Percentiles rank a stretch among this genome's conserved stretches.
phyloP scores from a whole-genome alignment of 192 early-diverging fungal species.

The Geosiphon pyriformis region DNA sequence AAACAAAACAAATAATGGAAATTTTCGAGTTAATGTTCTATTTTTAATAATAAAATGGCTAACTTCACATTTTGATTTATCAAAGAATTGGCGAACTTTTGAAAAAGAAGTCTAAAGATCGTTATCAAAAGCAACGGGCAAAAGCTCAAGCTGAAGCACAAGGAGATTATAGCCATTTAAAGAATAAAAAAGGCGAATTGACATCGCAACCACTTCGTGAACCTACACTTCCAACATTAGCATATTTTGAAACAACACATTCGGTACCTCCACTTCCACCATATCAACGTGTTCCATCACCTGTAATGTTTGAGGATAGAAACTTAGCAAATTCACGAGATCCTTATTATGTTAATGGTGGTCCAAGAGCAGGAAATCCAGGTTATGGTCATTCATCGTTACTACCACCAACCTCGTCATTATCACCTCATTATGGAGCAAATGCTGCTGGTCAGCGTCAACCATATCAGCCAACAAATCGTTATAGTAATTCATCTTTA shows the following conservation, averaged over 20 bases:
- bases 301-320: not conserved
- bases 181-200: not conserved
- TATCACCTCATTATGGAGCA: no score
- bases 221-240: conserved; percentile 1
- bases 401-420: not conserved
- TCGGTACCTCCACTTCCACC: not conserved
- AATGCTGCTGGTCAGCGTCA: conserved; percentile 4
- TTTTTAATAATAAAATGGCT: not conserved
- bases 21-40: not conserved
- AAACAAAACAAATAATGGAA: conserved; percentile 25
- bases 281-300: not conserved
- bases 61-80: conserved; percentile 12
- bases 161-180: not conserved
- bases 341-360: not conserved
- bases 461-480: not conserved
- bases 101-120: conserved; percentile 45
- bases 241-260: not conserved
- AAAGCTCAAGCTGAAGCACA: not conserved
- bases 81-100: conserved; percentile 54
- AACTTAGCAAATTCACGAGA: not conserved
- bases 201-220: not conserved
- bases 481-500: not conserved
- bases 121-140: conserved; percentile 31
- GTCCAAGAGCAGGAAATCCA: not conserved
- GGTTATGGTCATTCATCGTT: not conserved